Evolutionary conservation across 2,329 filamentous ascomycete genomes (phyloP), one percentile per base, ranked within the genome.

Genomic region (Penicillium vulpinum): DNA sequence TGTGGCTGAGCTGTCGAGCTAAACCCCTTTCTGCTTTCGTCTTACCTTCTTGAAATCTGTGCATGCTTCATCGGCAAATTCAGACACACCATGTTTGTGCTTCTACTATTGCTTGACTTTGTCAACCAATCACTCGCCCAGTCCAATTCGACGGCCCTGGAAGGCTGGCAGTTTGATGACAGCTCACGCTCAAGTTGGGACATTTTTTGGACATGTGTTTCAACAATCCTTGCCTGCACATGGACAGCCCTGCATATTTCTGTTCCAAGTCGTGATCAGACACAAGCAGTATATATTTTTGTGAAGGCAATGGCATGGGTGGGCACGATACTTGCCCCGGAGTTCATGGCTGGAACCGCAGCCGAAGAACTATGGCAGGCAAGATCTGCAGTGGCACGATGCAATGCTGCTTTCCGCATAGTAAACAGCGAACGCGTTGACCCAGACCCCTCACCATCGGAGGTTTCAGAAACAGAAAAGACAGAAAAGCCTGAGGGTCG

Each of bases 201-300:
- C 16, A 65, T 66, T 28, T 16, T 65, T 16, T 61, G 61, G 63
- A 39, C 55, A 16, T 62, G 59, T 44, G 38, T 62, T 11, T 51
- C 56, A 10, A 57, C 51, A 40, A 62, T 65, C 4, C 40, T 64
- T 49, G 59, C 61, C 21, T 62, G 63, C 24, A 63, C 53, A 21
- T 65, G 59, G 56, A 59, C 62, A 10, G 26, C 45, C 4, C 54
- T 62, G 9, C 61, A 64, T n/a, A 15, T 55, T 15, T 16, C 43
- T 36, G 53, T 58, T 24, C 56, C 54, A n/a, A 29, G 6, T 16
- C 41, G 36, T 11, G 18, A 6, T 22, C 13, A 44, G n/a, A 41
- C 7, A 26, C 13, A n/a, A 3, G 2, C n/a, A 11, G 38, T 7
- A 22, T 10, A 1, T 40, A 15, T 50, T 18, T n/a, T 9, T 22